Conservation (phyloP, 306 rosid species). For the Alnus rubra region DNA sequence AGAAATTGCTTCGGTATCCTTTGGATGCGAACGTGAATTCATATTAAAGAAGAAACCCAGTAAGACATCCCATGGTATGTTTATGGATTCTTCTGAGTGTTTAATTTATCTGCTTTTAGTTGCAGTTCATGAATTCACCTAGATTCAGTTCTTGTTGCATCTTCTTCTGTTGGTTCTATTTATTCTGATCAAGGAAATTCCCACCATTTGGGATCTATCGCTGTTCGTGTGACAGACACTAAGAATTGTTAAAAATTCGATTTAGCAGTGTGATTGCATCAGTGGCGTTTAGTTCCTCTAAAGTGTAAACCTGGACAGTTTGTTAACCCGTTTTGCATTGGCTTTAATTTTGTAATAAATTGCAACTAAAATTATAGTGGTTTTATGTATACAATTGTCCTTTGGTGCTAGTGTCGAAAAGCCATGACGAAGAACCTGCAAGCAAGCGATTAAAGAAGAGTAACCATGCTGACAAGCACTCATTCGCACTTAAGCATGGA, state of each 20-base stretch:
- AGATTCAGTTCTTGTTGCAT: not conserved
- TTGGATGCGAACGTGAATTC: conserved; percentile 93
- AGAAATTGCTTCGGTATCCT: conserved; percentile 79
- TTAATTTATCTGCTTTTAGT: not conserved
- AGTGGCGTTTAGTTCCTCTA: not conserved
- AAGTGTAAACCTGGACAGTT: not conserved
- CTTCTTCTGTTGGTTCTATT: not conserved
- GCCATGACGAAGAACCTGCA: conserved; percentile 49
- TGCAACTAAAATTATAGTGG: not conserved
- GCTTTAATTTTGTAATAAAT: not conserved
- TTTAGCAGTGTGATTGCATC: not conserved
- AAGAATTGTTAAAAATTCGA: not conserved
- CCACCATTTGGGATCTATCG: not conserved
- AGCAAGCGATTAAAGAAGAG: conserved; percentile 68
- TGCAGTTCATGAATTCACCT: not conserved
- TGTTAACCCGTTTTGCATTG: not conserved
- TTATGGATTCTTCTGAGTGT: not conserved
- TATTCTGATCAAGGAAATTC: not conserved
- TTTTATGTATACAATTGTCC: conserved; percentile 12
- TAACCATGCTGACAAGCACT: conserved; percentile 48
- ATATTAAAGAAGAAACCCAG: conserved; percentile 64
- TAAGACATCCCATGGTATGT: conserved; percentile 53
- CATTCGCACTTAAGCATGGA: conserved; percentile 79
- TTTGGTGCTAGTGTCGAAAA: conserved; percentile 34
- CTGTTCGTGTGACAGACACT: not conserved